Evolutionary conservation across 352 stramenopile species (phyloP).

Genomic region (Pythium plurisporium): DNA sequence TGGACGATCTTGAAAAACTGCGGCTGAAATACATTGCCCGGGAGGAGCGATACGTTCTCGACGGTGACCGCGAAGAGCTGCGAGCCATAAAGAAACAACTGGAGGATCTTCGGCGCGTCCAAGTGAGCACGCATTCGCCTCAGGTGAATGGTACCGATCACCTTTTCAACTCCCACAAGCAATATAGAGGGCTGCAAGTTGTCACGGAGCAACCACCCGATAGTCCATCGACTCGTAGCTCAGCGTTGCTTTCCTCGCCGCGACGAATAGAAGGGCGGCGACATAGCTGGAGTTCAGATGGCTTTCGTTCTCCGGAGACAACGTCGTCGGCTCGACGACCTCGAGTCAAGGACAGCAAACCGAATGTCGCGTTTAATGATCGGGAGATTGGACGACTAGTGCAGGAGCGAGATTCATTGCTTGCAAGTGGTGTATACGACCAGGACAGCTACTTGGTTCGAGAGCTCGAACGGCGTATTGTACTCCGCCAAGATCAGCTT

Average conservation of each 20-base stretch:
- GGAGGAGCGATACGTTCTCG: slow-evolving; percentile 75
- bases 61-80: slow-evolving; percentile 75
- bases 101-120: slow-evolving; percentile 59
- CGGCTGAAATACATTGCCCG: slow-evolving; percentile 74
- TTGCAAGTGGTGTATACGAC: slow-evolving; percentile 59
- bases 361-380: not conserved
- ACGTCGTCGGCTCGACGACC: not conserved
- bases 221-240: not conserved
- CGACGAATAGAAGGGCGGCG: not conserved
- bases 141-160: not conserved
- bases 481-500: slow-evolving; percentile 18
- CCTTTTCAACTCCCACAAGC: not conserved
- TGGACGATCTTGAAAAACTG: slow-evolving; percentile 76
- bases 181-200: not conserved
- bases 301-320: not conserved
- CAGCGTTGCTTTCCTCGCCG: not conserved
- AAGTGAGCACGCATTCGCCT: slow-evolving; percentile 6
- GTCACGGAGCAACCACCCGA: not conserved
- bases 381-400: slow-evolving; percentile 44
- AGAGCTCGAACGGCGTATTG: slow-evolving; percentile 62
- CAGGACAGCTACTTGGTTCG: slow-evolving; percentile 57
- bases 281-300: slow-evolving; percentile 15
- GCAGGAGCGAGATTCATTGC: slow-evolving; percentile 49
- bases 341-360: not conserved
- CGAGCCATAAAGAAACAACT: slow-evolving; percentile 80